Evolutionary conservation across 2,329 filamentous ascomycete genomes (phyloP).

Genomic region (Aspergillus sp.): DNA sequence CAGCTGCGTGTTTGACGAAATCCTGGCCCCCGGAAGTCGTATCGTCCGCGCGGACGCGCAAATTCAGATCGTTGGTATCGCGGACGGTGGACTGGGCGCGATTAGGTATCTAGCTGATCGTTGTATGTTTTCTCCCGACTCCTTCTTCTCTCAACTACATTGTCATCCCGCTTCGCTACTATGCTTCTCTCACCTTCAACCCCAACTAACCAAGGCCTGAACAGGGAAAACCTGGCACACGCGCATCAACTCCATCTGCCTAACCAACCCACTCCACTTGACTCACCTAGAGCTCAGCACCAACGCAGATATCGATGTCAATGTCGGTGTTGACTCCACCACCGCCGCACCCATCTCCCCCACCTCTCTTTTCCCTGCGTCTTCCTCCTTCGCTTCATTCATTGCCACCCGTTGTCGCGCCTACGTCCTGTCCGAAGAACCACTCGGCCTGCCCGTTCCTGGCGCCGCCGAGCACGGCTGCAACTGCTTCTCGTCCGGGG

Average conservation of each 20-base stretch:
- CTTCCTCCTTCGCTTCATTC: slow-evolving; percentile 32
- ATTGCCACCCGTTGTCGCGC: slow-evolving; percentile 57
- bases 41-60: slow-evolving; percentile 52
- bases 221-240: slow-evolving; percentile 41
- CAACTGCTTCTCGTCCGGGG: slow-evolving; percentile 69
- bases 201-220: not conserved
- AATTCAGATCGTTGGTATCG: slow-evolving; percentile 70
- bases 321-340: slow-evolving; percentile 1
- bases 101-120: slow-evolving; percentile 59
- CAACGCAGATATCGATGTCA: slow-evolving; percentile 6
- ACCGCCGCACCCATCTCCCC: not conserved
- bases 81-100: slow-evolving; percentile 62
- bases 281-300: slow-evolving; percentile 24
- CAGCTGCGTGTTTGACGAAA: slow-evolving; percentile 62
- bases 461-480: slow-evolving; percentile 59
- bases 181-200: not conserved
- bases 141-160: not conserved
- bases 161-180: not conserved
- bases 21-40: slow-evolving; percentile 49
- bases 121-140: slow-evolving; percentile 40
- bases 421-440: slow-evolving; percentile 57
- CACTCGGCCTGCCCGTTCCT: slow-evolving; percentile 54
- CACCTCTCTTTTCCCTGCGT: not conserved
- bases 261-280: slow-evolving; percentile 40
- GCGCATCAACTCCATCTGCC: slow-evolving; percentile 41